phyloP scores from a whole-genome alignment of 106 monocot genomes.

The Dioscorea dumetorum region DNA sequence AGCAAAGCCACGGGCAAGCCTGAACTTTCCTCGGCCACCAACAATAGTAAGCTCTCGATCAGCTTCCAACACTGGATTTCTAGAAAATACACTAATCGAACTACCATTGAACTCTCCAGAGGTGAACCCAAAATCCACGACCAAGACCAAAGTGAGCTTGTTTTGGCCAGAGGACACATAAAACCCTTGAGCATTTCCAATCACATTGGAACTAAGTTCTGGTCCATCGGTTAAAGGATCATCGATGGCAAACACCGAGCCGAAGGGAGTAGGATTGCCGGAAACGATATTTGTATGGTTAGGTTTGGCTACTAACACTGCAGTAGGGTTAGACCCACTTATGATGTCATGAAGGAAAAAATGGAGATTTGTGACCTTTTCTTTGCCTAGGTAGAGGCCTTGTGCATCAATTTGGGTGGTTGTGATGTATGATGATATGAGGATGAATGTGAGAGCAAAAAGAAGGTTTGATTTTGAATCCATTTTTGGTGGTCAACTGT shows the following conservation, averaged over 20 bases:
- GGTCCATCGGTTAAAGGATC: background rate
- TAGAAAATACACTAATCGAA: constrained; percentile 13
- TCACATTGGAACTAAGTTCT: background rate
- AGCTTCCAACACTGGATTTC: constrained; percentile 4
- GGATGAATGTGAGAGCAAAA: too few relatives aligned
- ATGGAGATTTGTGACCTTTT: background rate
- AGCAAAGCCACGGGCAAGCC: constrained; percentile 15
- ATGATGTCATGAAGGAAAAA: background rate
- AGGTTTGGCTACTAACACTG: background rate
- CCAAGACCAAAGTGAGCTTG: constrained; percentile 6
- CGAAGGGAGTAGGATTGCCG: background rate
- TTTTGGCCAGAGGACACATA: constrained; percentile 10
- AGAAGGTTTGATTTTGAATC: too few relatives aligned
- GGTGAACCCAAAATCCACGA: constrained; percentile 13
- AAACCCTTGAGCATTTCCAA: constrained; percentile 22
- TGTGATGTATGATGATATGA: too few relatives aligned
- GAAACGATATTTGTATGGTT: background rate
- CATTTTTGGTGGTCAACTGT: too few relatives aligned
- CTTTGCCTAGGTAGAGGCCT: too few relatives aligned
- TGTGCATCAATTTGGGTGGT: too few relatives aligned
- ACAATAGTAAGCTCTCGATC: constrained; percentile 19
- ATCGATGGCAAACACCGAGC: background rate
- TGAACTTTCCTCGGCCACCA: constrained; percentile 17
- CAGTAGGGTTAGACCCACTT: background rate
- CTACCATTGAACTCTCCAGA: constrained; percentile 19